A percentile compares a stretch with the other conserved stretches of the same genome.
Conservation (phyloP, 148 eudicot species). For the Bassia scoparia region DNA sequence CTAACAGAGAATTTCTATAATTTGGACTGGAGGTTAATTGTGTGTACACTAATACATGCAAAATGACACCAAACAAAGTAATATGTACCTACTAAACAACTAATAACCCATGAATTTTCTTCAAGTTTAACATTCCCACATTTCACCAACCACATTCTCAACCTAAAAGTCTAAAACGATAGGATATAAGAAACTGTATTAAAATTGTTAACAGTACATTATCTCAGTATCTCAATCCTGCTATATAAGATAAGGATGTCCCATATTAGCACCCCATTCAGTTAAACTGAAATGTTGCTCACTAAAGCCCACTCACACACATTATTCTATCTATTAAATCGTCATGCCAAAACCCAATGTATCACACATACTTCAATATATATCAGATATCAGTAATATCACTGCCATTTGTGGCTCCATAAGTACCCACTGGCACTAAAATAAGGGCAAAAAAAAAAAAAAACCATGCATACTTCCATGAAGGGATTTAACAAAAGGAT, state of each 20-base stretch:
- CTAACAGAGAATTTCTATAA: background rate
- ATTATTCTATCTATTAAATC: background rate
- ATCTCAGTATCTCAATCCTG: too few species aligned
- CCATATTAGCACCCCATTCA: background rate
- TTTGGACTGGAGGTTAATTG: background rate
- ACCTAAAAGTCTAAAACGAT: background rate
- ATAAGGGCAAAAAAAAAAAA: too few species aligned
- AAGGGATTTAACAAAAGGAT: background rate
- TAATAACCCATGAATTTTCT: background rate
- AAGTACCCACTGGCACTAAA: too few species aligned
- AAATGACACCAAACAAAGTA: background rate
- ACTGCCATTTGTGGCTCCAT: too few species aligned
- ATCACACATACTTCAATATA: too few species aligned
- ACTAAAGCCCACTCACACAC: background rate
- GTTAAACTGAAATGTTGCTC: too few species aligned
- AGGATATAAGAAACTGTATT: background rate
- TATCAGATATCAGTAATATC: too few species aligned
- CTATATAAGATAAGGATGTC: background rate
- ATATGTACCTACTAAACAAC: background rate
- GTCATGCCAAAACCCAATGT: background rate
- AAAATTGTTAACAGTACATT: too few species aligned
- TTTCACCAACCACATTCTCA: background rate
- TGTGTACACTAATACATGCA: background rate
- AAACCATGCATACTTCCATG: too few species aligned
- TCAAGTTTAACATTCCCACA: background rate